These are phyloP conservation scores for Pterulicium gracile DNA, from an alignment of 1,284 basidiomycete species.

Conservation along the genomic window DNA sequence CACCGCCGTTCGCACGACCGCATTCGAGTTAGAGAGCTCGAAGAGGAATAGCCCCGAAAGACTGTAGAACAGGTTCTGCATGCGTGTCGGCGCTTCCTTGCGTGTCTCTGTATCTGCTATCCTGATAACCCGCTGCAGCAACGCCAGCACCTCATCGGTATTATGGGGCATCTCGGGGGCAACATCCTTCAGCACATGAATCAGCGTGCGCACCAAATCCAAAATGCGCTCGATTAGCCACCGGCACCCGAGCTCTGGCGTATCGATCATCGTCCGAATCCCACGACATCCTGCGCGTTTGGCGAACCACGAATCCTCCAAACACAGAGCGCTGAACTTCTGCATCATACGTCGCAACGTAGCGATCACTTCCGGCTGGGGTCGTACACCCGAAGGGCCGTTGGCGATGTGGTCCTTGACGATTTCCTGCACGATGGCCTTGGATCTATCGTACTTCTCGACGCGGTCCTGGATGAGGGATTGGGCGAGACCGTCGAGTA, in stretches of 20 bases:
- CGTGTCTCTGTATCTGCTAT: constrained; percentile 53
- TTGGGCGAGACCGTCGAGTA: constrained; percentile 69
- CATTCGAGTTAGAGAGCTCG: constrained; percentile 84
- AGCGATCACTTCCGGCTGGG: constrained; percentile 43
- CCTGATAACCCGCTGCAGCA: constrained; percentile 69
- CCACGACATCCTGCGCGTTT: constrained; percentile 85
- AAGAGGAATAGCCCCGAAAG: constrained; percentile 83
- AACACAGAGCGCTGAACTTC: constrained; percentile 75
- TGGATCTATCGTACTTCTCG: constrained; percentile 49
- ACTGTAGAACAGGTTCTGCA: constrained; percentile 44
- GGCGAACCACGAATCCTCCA: constrained; percentile 80
- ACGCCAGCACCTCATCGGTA: constrained; percentile 71
- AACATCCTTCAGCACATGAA: constrained; percentile 94
- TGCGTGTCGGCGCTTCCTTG: background rate
- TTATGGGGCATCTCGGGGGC: constrained; percentile 84
- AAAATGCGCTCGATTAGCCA: constrained; percentile 88
- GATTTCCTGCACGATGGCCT: constrained; percentile 48
- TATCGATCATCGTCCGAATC: constrained; percentile 68
- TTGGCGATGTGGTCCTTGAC: constrained; percentile 31
- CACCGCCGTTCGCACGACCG: constrained; percentile 77
- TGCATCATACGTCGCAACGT: constrained; percentile 72
- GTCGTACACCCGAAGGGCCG: constrained; percentile 27
- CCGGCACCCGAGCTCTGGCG: constrained; percentile 61
- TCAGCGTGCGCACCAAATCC: constrained; percentile 84
- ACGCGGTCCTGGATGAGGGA: constrained; percentile 56